A percentile compares a stretch with the other conserved stretches of the same genome.
Evolutionary conservation across 202 grass and related monocot species (phyloP).

Genomic region (Setaria italica): DNA sequence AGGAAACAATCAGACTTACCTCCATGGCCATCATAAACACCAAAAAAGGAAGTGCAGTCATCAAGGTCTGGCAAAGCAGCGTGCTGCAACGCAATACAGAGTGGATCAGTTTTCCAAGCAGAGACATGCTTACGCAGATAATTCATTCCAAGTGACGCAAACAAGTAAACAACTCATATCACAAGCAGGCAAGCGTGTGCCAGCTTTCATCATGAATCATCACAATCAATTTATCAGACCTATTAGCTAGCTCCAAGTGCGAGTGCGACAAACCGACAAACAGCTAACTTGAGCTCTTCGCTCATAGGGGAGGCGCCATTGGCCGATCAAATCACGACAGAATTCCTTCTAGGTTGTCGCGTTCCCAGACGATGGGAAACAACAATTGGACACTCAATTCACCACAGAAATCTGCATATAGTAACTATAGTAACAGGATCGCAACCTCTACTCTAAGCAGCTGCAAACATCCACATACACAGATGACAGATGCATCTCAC

Average conservation of each 20-base stretch:
- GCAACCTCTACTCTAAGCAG: no score
- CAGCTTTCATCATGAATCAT: neutral
- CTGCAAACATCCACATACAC: neutral
- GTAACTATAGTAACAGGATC: neutral
- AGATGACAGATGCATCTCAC: neutral
- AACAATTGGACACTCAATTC: neutral
- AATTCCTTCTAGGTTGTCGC: neutral
- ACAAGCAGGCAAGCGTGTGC: neutral
- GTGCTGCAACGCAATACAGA: slow-evolving; percentile 63
- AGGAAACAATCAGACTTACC: slow-evolving; percentile 54
- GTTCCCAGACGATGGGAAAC: neutral
- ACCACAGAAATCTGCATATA: neutral
- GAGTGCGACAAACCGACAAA: neutral
- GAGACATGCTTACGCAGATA: neutral
- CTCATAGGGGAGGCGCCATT: neutral
- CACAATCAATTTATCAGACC: neutral
- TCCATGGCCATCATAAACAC: slow-evolving; percentile 95
- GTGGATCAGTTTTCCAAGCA: slow-evolving; percentile 28
- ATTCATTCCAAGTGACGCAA: slow-evolving; percentile 1
- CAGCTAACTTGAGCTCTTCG: neutral
- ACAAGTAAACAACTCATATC: slow-evolving; percentile 2
- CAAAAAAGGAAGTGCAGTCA: slow-evolving; percentile 88
- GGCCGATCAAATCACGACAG: neutral
- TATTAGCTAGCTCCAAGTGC: neutral
- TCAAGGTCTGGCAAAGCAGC: slow-evolving; percentile 71